Percentiles rank a stretch among this genome's conserved stretches.
Evolutionary conservation across 116 monocot species (phyloP).

Genomic region (Papilionanthe hybrid): DNA sequence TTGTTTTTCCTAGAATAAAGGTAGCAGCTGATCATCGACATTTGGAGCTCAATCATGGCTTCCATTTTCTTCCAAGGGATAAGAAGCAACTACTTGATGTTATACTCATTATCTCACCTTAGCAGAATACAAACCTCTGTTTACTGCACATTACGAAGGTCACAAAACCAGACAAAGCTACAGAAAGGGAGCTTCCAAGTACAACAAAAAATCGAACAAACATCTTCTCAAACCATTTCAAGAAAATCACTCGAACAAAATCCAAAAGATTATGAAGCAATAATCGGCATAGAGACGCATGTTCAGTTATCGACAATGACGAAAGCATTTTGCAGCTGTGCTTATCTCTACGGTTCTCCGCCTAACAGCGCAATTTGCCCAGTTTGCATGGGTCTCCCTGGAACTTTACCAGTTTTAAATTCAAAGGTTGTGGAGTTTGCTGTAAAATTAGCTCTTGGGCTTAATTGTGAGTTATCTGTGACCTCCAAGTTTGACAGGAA

Average conservation of each 20-base stretch:
- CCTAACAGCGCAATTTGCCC: slow-evolving; percentile 90
- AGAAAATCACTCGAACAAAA: slow-evolving; percentile 24
- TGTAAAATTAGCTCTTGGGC: slow-evolving; percentile 76
- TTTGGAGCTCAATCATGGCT: slow-evolving; percentile 26
- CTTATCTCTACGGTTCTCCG: slow-evolving; percentile 70
- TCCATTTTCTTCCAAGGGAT: slow-evolving; percentile 26
- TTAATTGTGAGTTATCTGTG: slow-evolving; percentile 69
- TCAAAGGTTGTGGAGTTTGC: slow-evolving; percentile 79
- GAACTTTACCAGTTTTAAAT: slow-evolving; percentile 80
- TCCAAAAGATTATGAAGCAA: slow-evolving; percentile 52
- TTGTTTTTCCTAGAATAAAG: neutral
- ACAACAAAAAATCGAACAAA: slow-evolving; percentile 8
- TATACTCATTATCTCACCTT: slow-evolving; percentile 14
- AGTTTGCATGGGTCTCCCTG: slow-evolving; percentile 87
- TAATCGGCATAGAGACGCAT: slow-evolving; percentile 97
- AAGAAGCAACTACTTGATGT: slow-evolving; percentile 17
- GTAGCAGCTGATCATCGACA: neutral
- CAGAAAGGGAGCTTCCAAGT: slow-evolving; percentile 21
- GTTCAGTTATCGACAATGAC: slow-evolving; percentile 84
- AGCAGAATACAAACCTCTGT: slow-evolving; percentile 13
- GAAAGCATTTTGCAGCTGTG: slow-evolving; percentile 91
- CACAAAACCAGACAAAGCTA: slow-evolving; percentile 13
- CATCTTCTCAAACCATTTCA: slow-evolving; percentile 20
- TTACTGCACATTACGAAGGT: slow-evolving; percentile 15
- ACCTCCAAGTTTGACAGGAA: slow-evolving; percentile 94